phyloP scores from a whole-genome alignment of 2,329 filamentous ascomycete genomes.

The Talaromyces atroroseus region DNA sequence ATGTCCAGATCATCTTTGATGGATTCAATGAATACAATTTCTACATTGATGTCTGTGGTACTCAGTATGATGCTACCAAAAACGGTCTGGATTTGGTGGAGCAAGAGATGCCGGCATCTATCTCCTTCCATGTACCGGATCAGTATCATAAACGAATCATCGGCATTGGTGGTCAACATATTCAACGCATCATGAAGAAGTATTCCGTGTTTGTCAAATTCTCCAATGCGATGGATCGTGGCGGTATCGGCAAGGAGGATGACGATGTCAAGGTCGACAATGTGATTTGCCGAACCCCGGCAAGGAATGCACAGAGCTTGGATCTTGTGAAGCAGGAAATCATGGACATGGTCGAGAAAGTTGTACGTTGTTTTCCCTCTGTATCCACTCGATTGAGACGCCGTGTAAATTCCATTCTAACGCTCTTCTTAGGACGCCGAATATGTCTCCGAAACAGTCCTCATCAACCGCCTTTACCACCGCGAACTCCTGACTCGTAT shows the following conservation, averaged over 20 bases:
- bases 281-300: conserved; percentile 95
- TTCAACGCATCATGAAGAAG: conserved; percentile 99
- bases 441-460: conserved; percentile 89
- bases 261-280: conserved; percentile 99
- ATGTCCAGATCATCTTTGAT: conserved; percentile 98
- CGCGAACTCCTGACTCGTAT: conserved; percentile 87
- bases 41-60: conserved; percentile 94
- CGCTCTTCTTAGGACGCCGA: conserved; percentile 67
- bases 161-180: conserved; percentile 95
- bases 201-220: conserved; percentile 99
- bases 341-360: conserved; percentile 97
- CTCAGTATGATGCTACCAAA: conserved; percentile 89
- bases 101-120: conserved; percentile 98
- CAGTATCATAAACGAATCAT: conserved; percentile 99
- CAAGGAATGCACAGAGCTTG: conserved; percentile 91
- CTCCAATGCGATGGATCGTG: conserved; percentile 97
- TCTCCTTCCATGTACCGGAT: conserved; percentile 97
- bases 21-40: conserved; percentile 99
- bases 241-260: conserved; percentile 87
- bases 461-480: conserved; percentile 91
- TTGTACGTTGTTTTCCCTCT: conserved; percentile 51
- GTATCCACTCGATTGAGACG: conserved; percentile 3
- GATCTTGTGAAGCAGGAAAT: conserved; percentile 98
- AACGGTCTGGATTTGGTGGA: conserved; percentile 88
- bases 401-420: neutral